phyloP scores from a whole-genome alignment of 2,329 filamentous ascomycete species.

The Diaporthe helianthi region DNA sequence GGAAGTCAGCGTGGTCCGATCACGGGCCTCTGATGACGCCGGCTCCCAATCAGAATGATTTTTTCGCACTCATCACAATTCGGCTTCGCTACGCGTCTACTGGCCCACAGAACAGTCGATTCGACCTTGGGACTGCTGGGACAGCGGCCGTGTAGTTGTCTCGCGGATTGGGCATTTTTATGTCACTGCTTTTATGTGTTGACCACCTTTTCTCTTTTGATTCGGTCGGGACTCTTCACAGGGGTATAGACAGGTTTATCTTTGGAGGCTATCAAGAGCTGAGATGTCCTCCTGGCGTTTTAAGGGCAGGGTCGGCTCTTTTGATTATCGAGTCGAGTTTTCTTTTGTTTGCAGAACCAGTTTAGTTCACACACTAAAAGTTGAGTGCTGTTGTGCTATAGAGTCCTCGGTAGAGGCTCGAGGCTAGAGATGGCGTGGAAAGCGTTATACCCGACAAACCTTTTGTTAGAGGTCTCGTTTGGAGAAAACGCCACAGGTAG shows the following conservation, averaged over 20 bases:
- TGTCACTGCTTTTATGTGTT: not conserved
- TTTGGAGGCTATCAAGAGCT: conserved; percentile 62
- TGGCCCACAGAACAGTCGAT: not conserved
- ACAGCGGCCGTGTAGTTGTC: not conserved
- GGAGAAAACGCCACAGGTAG: not conserved
- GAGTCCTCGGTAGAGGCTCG: conserved; percentile 10
- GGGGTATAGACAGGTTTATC: conserved; percentile 41
- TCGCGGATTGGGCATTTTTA: not conserved
- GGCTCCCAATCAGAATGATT: not conserved
- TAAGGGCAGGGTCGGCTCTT: conserved; percentile 27
- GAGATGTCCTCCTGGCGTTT: conserved; percentile 57
- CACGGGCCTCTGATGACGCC: conserved; percentile 2
- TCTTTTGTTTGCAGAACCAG: conserved; percentile 32
- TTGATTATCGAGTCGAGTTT: conserved; percentile 31
- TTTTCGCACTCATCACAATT: not conserved
- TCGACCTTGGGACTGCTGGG: conserved; percentile 8
- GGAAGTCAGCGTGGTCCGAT: not conserved
- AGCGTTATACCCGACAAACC: conserved; percentile 1
- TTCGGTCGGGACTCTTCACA: conserved; percentile 27
- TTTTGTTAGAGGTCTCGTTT: not conserved
- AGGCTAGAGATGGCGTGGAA: not conserved
- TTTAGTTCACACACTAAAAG: conserved; percentile 18
- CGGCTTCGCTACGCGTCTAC: not conserved
- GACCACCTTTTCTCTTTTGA: conserved; percentile 14
- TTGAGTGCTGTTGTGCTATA: conserved; percentile 4